Evolutionary conservation across 106 monocot species (phyloP), one percentile per base, ranked within the genome.

Genomic region (Ottelia alismoides): DNA sequence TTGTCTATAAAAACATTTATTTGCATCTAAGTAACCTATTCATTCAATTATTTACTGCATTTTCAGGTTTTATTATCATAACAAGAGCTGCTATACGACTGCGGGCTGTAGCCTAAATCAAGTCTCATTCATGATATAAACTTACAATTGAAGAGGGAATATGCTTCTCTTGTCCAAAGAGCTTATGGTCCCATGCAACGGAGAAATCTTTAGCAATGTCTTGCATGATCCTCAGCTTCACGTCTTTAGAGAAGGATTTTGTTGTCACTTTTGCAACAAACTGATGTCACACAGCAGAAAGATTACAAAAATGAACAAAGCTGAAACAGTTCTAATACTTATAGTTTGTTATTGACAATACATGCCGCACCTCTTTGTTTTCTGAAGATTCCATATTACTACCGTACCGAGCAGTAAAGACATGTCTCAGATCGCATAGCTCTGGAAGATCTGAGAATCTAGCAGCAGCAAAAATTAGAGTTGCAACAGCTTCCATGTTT

Each of bases 361-460:
- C 6, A 52, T n/a, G n/a, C n/a, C 47, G 47, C 35, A 92, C 92
- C 92, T 86, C 73, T 19, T 25, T 22, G 59, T 74, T 83, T 9
- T 77, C 79, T 31, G 47, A 83, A 22, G 73, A 48, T 66, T 92
- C 86, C 62, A 76, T 49, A 0, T 24, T 4, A 80, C 69, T 65
- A 18, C 82, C 79, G 56, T 79, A 86, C 59, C 78, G 66, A 56
- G 67, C 63, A 12, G 31, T 67, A 27, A 92, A 92, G 1, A 44
- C 46, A 53, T 48, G 71, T 52, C 92, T 68, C 18, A 92, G 74
- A 57, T 83, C 69, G 64, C 55, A 74, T 50, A 92, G 62, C 67
- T 92, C 92, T 28, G 85, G 92, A 49, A 92, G 60, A 70, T 92
- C 82, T 2, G 92, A 56, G 55, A 86, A 82, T 69, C 92, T 86